phyloP scores from a whole-genome alignment of 2,329 filamentous ascomycete genomes.

The Fonsecaea erecta region DNA sequence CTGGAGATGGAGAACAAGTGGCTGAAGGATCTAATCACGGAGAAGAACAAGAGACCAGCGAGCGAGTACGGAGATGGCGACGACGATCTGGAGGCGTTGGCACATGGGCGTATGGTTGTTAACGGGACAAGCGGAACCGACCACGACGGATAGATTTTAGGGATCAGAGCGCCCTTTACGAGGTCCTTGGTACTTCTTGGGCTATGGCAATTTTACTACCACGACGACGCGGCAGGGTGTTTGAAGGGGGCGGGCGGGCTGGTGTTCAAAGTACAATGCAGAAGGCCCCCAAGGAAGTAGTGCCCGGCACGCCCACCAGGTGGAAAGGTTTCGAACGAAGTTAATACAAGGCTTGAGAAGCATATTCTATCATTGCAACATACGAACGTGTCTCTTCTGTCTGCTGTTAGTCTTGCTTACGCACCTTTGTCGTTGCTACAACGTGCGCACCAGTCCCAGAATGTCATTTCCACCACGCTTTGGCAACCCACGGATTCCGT shows the following conservation, averaged over 20 bases:
- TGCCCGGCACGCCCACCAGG: too few relatives aligned
- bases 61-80: conserved; percentile 5
- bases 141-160: background rate
- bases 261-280: background rate
- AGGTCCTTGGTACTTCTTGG: too few relatives aligned
- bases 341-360: background rate
- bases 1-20: conserved; percentile 84
- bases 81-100: conserved; percentile 3
- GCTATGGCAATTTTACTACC: background rate
- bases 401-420: background rate
- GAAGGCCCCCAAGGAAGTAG: background rate
- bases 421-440: background rate
- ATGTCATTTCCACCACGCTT: background rate
- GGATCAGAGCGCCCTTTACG: background rate
- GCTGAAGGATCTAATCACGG: conserved; percentile 78
- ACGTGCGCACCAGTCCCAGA: background rate
- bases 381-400: too few relatives aligned
- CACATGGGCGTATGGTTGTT: background rate
- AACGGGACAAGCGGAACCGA: conserved; percentile 5
- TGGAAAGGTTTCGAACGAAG: background rate
- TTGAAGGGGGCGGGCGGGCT: background rate
- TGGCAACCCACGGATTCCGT: background rate
- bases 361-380: background rate
- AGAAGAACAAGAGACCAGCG: conserved; percentile 68
- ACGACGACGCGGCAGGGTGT: background rate